Conservation (phyloP, 2,329 filamentous ascomycete genomes). For the Exophiala sp. region DNA sequence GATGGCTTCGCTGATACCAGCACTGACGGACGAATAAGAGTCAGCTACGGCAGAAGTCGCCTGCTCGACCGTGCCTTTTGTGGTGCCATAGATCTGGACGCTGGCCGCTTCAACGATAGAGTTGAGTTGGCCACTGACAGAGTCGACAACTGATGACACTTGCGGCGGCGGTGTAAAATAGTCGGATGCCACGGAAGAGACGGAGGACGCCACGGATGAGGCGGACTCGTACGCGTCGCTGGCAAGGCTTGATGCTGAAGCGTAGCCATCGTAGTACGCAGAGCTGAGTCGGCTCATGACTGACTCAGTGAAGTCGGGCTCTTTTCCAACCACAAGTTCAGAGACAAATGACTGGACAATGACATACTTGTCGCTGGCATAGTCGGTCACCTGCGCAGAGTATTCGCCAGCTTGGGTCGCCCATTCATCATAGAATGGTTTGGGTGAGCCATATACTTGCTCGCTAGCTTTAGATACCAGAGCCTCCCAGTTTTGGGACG, state of each 20-base stretch:
- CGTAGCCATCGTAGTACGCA: slow-evolving; percentile 62
- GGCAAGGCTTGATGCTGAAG: slow-evolving; percentile 50
- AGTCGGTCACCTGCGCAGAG: slow-evolving; percentile 57
- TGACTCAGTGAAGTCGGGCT: slow-evolving; percentile 75
- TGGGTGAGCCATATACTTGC: slow-evolving; percentile 64
- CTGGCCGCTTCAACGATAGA: slow-evolving; percentile 55
- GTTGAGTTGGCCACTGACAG: slow-evolving; percentile 53
- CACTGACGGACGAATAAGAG: slow-evolving; percentile 45
- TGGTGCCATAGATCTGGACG: slow-evolving; percentile 52
- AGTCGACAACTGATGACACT: slow-evolving; percentile 52
- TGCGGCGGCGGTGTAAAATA: slow-evolving; percentile 51
- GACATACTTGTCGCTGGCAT: slow-evolving; percentile 59
- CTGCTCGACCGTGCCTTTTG: slow-evolving; percentile 50
- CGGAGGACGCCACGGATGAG: slow-evolving; percentile 29
- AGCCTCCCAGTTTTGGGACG: slow-evolving; percentile 58
- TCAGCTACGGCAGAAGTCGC: slow-evolving; percentile 50
- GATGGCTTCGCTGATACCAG: slow-evolving; percentile 47
- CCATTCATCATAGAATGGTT: slow-evolving; percentile 34
- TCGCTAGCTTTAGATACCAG: slow-evolving; percentile 60
- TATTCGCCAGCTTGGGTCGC: slow-evolving; percentile 36
- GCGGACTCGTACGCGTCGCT: slow-evolving; percentile 43
- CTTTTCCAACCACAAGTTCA: slow-evolving; percentile 69
- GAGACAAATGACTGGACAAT: slow-evolving; percentile 66
- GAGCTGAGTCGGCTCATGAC: slow-evolving; percentile 66
- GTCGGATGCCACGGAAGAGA: slow-evolving; percentile 33